These are phyloP conservation scores for Grosmannia serpens DNA, from an alignment of 2,329 filamentous ascomycete species.

Conservation along the genomic window DNA sequence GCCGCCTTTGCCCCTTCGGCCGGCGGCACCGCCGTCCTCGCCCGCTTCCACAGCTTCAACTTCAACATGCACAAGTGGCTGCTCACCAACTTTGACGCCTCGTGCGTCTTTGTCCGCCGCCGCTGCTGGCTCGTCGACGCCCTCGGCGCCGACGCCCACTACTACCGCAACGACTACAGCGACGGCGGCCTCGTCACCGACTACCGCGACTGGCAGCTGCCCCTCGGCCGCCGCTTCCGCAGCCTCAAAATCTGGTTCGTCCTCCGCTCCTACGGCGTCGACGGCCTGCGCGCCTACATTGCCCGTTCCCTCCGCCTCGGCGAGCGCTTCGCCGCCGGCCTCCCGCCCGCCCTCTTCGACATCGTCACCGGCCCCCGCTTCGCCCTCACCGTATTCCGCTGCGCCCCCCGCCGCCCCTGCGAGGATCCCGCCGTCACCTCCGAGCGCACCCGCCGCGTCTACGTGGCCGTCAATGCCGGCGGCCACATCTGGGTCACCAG, in stretches of 20 bases:
- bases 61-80: conserved; percentile 98
- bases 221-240: conserved; percentile 78
- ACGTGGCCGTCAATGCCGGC: conserved; percentile 59
- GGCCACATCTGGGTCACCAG: conserved; percentile 78
- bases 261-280: conserved; percentile 61
- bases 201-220: conserved; percentile 96
- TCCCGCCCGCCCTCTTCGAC: conserved; percentile 50
- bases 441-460: conserved; percentile 59
- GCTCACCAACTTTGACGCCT: conserved; percentile 82
- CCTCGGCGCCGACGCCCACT: conserved; percentile 62
- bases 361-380: conserved; percentile 66
- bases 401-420: conserved; percentile 31
- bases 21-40: conserved; percentile 40
- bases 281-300: conserved; percentile 64
- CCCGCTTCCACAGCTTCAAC: conserved; percentile 75
- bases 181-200: conserved; percentile 81
- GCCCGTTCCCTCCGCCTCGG: conserved; percentile 56
- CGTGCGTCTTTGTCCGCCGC: conserved; percentile 67
- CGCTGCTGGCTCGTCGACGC: conserved; percentile 68
- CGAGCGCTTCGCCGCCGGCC: conserved; percentile 53
- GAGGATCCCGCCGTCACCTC: conserved; percentile 25
- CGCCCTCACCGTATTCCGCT: conserved; percentile 64
- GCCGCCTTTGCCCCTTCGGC: conserved; percentile 1
- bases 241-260: conserved; percentile 95
- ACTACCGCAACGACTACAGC: conserved; percentile 59